Evolutionary conservation across 495 filamentous ascomycete genomes (phyloP).

Genomic region (Penicillium argentinense): DNA sequence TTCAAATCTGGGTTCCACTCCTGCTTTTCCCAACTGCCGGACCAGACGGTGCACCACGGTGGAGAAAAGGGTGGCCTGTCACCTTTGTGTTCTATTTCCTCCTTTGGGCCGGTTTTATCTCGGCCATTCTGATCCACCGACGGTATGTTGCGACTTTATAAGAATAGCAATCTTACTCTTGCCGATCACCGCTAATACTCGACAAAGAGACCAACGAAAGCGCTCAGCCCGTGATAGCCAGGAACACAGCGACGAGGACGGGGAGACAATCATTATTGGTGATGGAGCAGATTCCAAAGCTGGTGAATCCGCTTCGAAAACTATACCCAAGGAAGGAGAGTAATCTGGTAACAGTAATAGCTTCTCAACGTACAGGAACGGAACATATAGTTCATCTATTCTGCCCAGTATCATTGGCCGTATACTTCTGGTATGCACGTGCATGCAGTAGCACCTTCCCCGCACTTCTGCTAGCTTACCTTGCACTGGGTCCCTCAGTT

Average conservation of each 20-base stretch:
- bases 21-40: conserved; percentile 44
- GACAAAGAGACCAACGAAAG: conserved; percentile 15
- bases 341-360: too few species aligned
- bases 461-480: too few species aligned
- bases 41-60: conserved; percentile 43
- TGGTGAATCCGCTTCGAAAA: too few species aligned
- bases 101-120: conserved; percentile 43
- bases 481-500: too few species aligned
- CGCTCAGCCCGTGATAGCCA: not conserved
- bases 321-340: too few species aligned
- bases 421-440: too few species aligned
- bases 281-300: not conserved
- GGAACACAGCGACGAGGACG: conserved; percentile 16
- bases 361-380: too few species aligned
- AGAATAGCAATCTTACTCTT: not conserved
- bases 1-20: conserved; percentile 48
- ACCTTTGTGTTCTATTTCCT: conserved; percentile 41
- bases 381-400: too few species aligned
- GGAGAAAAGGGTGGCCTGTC: conserved; percentile 46
- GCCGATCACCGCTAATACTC: conserved; percentile 4
- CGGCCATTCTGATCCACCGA: conserved; percentile 34
- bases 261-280: conserved; percentile 12
- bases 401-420: too few species aligned
- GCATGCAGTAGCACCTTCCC: too few species aligned
- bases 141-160: conserved; percentile 18